Evolutionary conservation across 2,329 filamentous ascomycete species (phyloP).

Genomic region (Fusarium begoniae): DNA sequence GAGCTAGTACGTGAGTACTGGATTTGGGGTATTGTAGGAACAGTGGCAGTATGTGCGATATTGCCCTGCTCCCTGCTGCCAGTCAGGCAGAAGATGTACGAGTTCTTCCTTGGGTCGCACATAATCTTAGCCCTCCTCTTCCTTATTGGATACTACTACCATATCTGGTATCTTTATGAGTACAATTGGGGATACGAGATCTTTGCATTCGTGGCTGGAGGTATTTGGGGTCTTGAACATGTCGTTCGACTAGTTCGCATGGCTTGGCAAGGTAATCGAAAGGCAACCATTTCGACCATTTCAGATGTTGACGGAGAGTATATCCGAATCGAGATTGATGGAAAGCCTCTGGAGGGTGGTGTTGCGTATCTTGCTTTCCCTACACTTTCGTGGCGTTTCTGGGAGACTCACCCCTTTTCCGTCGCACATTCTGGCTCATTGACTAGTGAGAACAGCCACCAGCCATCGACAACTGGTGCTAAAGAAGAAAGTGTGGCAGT

Average conservation of each 20-base stretch:
- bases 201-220: conserved; percentile 45
- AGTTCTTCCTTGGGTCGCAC: conserved; percentile 48
- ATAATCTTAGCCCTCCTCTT: conserved; percentile 46
- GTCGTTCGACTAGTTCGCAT: conserved; percentile 42
- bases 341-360: conserved; percentile 38
- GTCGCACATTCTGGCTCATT: conserved; percentile 22
- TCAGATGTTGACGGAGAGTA: conserved; percentile 43
- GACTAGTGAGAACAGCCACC: neutral
- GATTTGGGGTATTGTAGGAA: conserved; percentile 49
- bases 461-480: neutral
- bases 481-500: neutral
- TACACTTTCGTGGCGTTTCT: conserved; percentile 48
- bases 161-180: conserved; percentile 48
- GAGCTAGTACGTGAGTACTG: conserved; percentile 44
- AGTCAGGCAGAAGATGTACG: conserved; percentile 45
- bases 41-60: conserved; percentile 41
- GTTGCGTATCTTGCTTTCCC: conserved; percentile 50
- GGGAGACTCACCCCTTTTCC: conserved; percentile 51
- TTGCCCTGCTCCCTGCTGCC: conserved; percentile 41
- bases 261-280: conserved; percentile 30
- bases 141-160: conserved; percentile 48
- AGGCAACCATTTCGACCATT: conserved; percentile 38
- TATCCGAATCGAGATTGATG: conserved; percentile 45
- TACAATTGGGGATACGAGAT: conserved; percentile 52
- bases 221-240: conserved; percentile 45